phyloP scores from a whole-genome alignment of 108 stramenopile genomes.

The Nannochloropsis salina region DNA sequence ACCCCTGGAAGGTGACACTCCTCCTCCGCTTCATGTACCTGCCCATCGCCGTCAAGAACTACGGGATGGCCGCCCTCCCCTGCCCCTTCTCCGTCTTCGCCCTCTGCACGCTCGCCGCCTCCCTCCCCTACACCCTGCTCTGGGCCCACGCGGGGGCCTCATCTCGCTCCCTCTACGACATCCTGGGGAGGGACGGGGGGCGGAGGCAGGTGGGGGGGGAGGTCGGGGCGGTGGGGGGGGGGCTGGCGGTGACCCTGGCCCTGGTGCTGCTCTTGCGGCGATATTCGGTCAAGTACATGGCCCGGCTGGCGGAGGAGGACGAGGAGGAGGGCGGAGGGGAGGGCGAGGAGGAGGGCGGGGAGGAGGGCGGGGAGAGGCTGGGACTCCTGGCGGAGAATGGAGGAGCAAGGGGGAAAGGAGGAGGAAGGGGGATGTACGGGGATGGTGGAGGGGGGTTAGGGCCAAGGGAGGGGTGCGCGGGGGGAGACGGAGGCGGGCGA shows the following conservation, averaged over 20 bases:
- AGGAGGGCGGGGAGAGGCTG: slow-evolving; percentile 29
- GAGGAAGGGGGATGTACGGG: not conserved
- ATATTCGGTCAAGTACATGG: slow-evolving; percentile 61
- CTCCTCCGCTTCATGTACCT: not conserved
- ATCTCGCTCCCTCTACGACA: slow-evolving; percentile 16
- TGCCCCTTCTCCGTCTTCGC: slow-evolving; percentile 5
- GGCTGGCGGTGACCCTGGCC: not conserved
- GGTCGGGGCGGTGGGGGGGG: slow-evolving; percentile 8
- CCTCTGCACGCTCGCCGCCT: slow-evolving; percentile 5
- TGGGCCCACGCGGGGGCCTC: slow-evolving; percentile 5
- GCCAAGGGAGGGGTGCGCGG: not conserved
- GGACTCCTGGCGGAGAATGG: slow-evolving; percentile 65
- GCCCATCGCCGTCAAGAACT: slow-evolving; percentile 8
- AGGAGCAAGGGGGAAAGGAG: not conserved
- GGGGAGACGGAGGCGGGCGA: not conserved
- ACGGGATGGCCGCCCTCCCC: not conserved
- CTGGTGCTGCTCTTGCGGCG: slow-evolving; percentile 46
- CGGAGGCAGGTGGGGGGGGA: not conserved
- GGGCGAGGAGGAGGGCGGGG: not conserved
- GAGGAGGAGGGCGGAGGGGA: not conserved
- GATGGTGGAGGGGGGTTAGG: not conserved
- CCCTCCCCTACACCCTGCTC: not conserved
- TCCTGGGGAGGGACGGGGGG: not conserved
- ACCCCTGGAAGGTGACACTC: not conserved
- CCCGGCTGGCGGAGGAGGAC: slow-evolving; percentile 29